Conservation (phyloP, 208 protist genomes). For the Naegleria gruberi region DNA sequence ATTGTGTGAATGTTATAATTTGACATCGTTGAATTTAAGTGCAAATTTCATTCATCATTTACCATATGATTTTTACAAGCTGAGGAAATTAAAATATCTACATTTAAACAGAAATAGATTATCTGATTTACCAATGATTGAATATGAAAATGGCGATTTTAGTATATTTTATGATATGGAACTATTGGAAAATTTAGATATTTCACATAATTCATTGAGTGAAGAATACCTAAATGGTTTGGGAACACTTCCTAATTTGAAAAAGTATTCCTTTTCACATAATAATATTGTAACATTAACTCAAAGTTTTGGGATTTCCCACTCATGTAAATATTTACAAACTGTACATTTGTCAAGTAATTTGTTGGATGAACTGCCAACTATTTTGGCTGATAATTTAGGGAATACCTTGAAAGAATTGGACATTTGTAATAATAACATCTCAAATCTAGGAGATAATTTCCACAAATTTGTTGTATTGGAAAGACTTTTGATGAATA, state of each 20-base stretch:
- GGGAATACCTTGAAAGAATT: not conserved
- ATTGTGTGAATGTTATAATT: not conserved
- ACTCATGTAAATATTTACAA: not conserved
- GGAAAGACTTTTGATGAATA: not conserved
- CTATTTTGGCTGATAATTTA: not conserved
- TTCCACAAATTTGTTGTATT: not conserved
- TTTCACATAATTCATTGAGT: not conserved
- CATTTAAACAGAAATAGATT: not conserved
- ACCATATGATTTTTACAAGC: not conserved
- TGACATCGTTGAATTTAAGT: not conserved
- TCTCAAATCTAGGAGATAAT: not conserved
- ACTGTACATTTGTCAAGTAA: not conserved
- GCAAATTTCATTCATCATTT: not conserved
- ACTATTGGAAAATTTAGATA: not conserved
- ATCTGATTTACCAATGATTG: not conserved
- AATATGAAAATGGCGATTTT: not conserved
- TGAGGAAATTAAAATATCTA: not conserved
- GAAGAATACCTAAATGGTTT: not conserved
- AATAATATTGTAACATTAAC: not conserved
- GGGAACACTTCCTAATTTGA: not conserved
- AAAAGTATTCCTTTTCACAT: not conserved
- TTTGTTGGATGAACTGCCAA: not conserved
- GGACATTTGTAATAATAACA: not conserved
- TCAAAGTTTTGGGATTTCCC: not conserved
- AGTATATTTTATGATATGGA: not conserved